Evolutionary conservation across 345 rosid genomes (phyloP), one percentile per base, ranked within the genome.

Genomic region (sweet orange (Citrus sinensis)): DNA sequence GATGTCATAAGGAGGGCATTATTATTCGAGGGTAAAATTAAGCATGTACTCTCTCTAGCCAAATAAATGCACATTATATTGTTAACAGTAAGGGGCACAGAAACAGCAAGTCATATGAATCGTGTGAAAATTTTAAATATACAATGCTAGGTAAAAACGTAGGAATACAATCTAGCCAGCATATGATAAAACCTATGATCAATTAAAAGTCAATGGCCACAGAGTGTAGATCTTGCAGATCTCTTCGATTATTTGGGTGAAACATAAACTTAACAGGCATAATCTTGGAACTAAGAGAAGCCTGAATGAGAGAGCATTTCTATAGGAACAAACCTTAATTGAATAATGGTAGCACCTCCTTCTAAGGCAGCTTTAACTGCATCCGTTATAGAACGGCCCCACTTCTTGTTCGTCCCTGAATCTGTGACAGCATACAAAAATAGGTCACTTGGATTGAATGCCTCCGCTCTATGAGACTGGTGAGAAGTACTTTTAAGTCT

Each of bases 341-440:
- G 99, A 76, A 96, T 72, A 82, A 92, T 90, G 70, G 98, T 94
- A 40, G 97, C 97, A 34, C 98, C 99, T 82, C 99, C 97, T 78
- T 89, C 89, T 76, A 94, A 84, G 75, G 97, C 95, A 67, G 86
- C 91, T 88, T 86, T 86, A 72, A 94, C 92, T 39, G 94, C 92
- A 75, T 87, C 88, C 22, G 75, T 80, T 80, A 85, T 87, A 75
- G 97, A 78, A 17, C 91, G 90, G 55, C 87, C 93, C 98, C 98
- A 96, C 81, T 79, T 94, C 82, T 77, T 81, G 82, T 94, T 96
- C 97, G 92, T 94, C 79, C 84, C 64, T 7, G 97, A 87, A 86
- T 96, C 97, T 0, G 98, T 94, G 61, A 94, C 97, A 77, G 98
- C 97, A 75, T 94, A 94, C 56, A 96, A 85, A 82, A 96, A 89